Evolutionary conservation across 345 rosid genomes (phyloP), one percentile per base, ranked within the genome.

Genomic region (Lumnitzera racemosa): DNA sequence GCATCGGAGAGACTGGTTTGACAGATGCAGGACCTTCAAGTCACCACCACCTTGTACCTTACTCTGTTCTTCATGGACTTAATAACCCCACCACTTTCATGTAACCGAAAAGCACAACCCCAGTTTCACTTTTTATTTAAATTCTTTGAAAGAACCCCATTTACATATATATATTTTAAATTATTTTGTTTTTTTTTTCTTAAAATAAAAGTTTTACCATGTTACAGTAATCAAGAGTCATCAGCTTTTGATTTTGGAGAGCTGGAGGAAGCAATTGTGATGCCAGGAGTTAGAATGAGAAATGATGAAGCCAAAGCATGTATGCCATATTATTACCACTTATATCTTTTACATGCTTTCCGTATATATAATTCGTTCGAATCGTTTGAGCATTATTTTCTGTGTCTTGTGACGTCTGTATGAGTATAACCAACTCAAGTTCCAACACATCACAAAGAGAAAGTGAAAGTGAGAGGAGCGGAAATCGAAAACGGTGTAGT

Each of bases 221-320:
- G 16, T 46, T 57, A 53, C 82, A 90, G 97, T 12, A 81, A 81
- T 67, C 97, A 90, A 73, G 86, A 76, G 73, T 90, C 88, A 64
- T 67, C 97, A 62, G 71, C 90, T 49, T 94, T 94, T 72, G 96
- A 88, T 77, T 94, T 90, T 57, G 99, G 99, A 57, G 97, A 88
- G 86, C 89, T 94, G 47, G 97, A 94, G 77, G 99, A 90, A 77
- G 99, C 99, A 71, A 89, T 92, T 55, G 89, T 84, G 63, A 75
- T 94, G 74, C 89, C 86, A 78, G 99, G 97, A 71, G 82, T 80
- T 49, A 78, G 80, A 83, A 73, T 79, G 62, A 77, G 91, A 60
- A 83, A 84, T 76, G 96, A 90, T 67, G 99, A 88, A 78, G 73
- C 76, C 24, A 87, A 80, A 81, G 74, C 86, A 78, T 73, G 91